Conservation (phyloP, 2,329 filamentous ascomycete species). For the Curvularia hawaiiensis region DNA sequence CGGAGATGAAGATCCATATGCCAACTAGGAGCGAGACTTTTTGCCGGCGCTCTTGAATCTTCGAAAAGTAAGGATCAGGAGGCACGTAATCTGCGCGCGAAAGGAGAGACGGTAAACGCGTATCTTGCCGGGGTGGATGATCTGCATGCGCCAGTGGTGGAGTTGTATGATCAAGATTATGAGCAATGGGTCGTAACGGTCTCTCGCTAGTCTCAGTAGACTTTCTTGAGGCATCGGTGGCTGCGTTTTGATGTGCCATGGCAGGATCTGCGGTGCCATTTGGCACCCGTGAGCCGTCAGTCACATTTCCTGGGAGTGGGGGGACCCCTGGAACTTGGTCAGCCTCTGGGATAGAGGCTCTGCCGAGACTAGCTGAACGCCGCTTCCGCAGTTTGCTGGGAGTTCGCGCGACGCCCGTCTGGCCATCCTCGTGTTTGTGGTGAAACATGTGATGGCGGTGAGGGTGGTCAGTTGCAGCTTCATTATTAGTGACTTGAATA, state of each 20-base stretch:
- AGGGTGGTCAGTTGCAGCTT: conserved; percentile 47
- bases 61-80: conserved; percentile 56
- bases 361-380: conserved; percentile 46
- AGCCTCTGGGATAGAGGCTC: conserved; percentile 29
- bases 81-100: conserved; percentile 41
- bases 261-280: conserved; percentile 19
- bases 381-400: conserved; percentile 49
- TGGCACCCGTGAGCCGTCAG: conserved; percentile 25
- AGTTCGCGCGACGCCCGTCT: conserved; percentile 42
- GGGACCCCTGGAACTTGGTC: conserved; percentile 31
- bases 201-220: conserved; percentile 43
- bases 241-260: conserved; percentile 8
- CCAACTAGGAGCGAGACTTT: conserved; percentile 68
- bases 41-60: conserved; percentile 59
- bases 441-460: conserved; percentile 42
- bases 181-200: conserved; percentile 46
- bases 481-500: conserved; percentile 77
- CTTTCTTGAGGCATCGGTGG: conserved; percentile 22
- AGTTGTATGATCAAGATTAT: conserved; percentile 48
- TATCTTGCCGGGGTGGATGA: conserved; percentile 52
- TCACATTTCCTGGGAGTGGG: conserved; percentile 26
- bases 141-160: conserved; percentile 47
- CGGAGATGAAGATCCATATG: conserved; percentile 89
- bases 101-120: conserved; percentile 49
- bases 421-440: conserved; percentile 44